A percentile compares a stretch with the other conserved stretches of the same genome.
These are phyloP conservation scores for Leccinum pachyderme DNA, from an alignment of 1,284 basidiomycete species.

Conservation along the genomic window DNA sequence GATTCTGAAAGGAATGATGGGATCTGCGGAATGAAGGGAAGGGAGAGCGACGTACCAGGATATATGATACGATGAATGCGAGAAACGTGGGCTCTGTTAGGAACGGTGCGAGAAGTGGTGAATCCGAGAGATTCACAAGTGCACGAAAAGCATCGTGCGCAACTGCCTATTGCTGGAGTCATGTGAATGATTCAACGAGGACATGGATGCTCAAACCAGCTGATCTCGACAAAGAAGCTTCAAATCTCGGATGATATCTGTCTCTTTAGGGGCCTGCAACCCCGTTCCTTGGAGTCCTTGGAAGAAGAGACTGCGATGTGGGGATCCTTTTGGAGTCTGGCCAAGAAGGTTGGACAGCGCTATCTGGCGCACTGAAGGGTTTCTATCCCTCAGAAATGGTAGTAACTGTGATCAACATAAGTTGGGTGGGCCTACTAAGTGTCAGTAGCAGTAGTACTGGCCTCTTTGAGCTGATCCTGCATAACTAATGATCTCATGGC, in stretches of 20 bases:
- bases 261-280: conserved; percentile 60
- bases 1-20: conserved; percentile 56
- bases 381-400: conserved; percentile 83
- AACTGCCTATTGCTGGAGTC: conserved; percentile 56
- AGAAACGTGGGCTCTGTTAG: conserved; percentile 80
- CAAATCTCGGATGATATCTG: conserved; percentile 70
- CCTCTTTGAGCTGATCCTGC: conserved; percentile 63
- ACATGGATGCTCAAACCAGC: conserved; percentile 47
- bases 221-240: conserved; percentile 87
- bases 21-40: conserved; percentile 12
- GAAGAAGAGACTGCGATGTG: conserved; percentile 76
- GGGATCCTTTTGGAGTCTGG: conserved; percentile 72
- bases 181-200: conserved; percentile 12
- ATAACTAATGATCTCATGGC: conserved; percentile 31
- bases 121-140: conserved; percentile 92
- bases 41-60: conserved; percentile 65
- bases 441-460: conserved; percentile 34
- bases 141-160: conserved; percentile 96
- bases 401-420: conserved; percentile 59
- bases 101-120: conserved; percentile 64
- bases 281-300: conserved; percentile 48
- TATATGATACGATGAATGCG: conserved; percentile 86
- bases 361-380: conserved; percentile 84
- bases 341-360: conserved; percentile 82
- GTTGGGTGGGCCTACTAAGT: conserved; percentile 1